phyloP scores from a whole-genome alignment of 176 grass and related monocot genomes.

The Ensete ventricosum region DNA sequence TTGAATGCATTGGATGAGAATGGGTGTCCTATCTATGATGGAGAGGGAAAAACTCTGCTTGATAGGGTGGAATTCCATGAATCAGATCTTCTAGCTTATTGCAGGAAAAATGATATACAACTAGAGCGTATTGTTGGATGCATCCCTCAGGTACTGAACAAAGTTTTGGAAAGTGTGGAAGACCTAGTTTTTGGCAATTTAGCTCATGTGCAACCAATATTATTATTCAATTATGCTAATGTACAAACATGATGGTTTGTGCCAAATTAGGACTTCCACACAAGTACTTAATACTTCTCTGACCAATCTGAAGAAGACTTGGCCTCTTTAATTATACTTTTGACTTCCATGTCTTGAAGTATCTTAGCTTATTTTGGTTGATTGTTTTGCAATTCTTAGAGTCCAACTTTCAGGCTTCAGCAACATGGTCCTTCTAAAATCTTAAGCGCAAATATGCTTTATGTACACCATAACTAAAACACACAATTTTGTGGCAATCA shows the following conservation, averaged over 20 bases:
- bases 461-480: too few species aligned
- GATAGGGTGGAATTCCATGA: constrained; percentile 92
- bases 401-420: too few species aligned
- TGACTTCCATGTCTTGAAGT: too few species aligned
- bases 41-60: constrained; percentile 80
- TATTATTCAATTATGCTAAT: too few species aligned
- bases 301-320: background rate
- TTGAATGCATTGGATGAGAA: constrained; percentile 79
- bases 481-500: background rate
- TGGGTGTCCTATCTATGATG: constrained; percentile 62
- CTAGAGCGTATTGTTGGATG: constrained; percentile 92
- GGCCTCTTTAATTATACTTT: too few species aligned
- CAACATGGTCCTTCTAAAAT: too few species aligned
- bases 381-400: too few species aligned
- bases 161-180: constrained; percentile 10
- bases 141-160: constrained; percentile 67
- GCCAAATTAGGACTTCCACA: too few species aligned
- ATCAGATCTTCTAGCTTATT: constrained; percentile 95
- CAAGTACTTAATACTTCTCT: too few species aligned
- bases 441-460: too few species aligned
- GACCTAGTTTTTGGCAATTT: background rate
- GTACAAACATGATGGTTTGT: too few species aligned
- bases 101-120: constrained; percentile 75
- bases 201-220: background rate
- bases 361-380: too few species aligned